Percentiles rank a stretch among this genome's conserved stretches.
Conservation (phyloP, 2,329 filamentous ascomycete species). For the Xylariaceae sp. region DNA sequence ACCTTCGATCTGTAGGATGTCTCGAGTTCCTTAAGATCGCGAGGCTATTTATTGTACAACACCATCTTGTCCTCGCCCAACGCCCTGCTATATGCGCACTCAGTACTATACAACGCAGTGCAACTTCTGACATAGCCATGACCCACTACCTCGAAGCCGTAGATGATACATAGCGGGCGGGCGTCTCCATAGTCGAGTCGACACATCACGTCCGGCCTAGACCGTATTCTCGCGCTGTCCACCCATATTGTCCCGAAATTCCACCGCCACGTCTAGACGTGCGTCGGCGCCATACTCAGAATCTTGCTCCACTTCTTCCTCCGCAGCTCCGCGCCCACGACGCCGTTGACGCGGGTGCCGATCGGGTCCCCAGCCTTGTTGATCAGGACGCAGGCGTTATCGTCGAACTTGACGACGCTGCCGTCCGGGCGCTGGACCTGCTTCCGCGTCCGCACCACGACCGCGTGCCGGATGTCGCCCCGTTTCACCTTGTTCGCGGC, state of each 20-base stretch:
- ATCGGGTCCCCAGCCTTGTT: conserved; percentile 97
- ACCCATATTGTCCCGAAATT: too few relatives aligned
- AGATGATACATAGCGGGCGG: too few relatives aligned
- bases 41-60: conserved; percentile 10
- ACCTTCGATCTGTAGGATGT: conserved; percentile 6
- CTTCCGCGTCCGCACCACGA: conserved; percentile 90
- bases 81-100: too few relatives aligned
- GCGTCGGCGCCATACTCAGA: conserved; percentile 83
- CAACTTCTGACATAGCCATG: too few relatives aligned
- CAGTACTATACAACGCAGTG: too few relatives aligned
- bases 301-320: conserved; percentile 99
- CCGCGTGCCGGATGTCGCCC: conserved; percentile 94
- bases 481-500: conserved; percentile 91
- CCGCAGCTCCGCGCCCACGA: conserved; percentile 87
- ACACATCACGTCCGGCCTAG: too few relatives aligned
- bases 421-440: conserved; percentile 86
- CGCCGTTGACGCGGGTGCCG: conserved; percentile 86
- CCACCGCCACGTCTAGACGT: conserved; percentile 45
- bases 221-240: too few relatives aligned
- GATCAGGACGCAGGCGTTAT: conserved; percentile 96
- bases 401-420: conserved; percentile 88
- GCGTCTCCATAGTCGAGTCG: too few relatives aligned
- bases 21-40: background rate
- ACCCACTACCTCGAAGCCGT: too few relatives aligned
- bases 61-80: conserved; percentile 16